These are phyloP conservation scores for Lepidopterella palustris DNA, from an alignment of 495 filamentous ascomycete species.

Conservation along the genomic window DNA sequence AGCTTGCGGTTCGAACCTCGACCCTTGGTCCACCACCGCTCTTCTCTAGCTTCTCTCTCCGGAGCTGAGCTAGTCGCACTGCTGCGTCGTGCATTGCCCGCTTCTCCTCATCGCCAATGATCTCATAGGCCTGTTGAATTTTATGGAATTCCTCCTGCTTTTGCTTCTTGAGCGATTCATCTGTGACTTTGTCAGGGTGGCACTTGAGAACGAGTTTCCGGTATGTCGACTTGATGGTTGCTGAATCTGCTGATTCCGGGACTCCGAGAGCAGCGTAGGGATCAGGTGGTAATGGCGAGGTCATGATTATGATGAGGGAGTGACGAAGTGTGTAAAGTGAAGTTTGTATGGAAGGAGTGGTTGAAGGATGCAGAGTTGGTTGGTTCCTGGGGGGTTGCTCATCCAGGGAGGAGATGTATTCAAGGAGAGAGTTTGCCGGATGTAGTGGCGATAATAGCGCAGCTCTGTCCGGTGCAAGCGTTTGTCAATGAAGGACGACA, in stretches of 20 bases:
- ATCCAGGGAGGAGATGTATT: conserved; percentile 1
- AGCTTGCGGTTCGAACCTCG: conserved; percentile 21
- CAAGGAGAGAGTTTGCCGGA: not conserved
- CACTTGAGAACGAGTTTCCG: conserved; percentile 89
- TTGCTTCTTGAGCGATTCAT: conserved; percentile 56
- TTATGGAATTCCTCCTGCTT: conserved; percentile 85
- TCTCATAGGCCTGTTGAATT: conserved; percentile 89
- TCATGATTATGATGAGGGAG: conserved; percentile 48
- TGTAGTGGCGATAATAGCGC: not conserved
- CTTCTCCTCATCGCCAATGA: conserved; percentile 71
- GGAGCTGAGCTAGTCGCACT: conserved; percentile 55
- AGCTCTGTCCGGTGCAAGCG: not conserved
- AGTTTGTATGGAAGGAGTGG: not conserved
- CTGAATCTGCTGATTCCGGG: conserved; percentile 61
- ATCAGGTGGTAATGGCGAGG: conserved; percentile 58
- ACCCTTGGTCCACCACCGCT: conserved; percentile 32
- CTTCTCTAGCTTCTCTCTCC: conserved; percentile 46
- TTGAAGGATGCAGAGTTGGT: not conserved
- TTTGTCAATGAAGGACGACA: not conserved
- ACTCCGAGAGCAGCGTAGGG: conserved; percentile 81
- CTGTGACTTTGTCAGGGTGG: conserved; percentile 92
- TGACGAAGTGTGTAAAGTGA: not conserved
- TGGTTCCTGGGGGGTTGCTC: conserved; percentile 2
- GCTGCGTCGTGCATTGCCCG: conserved; percentile 72
- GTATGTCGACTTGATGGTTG: conserved; percentile 73